phyloP scores from a whole-genome alignment of 2,329 filamentous ascomycete genomes.

The Aspergillus ibericus region DNA sequence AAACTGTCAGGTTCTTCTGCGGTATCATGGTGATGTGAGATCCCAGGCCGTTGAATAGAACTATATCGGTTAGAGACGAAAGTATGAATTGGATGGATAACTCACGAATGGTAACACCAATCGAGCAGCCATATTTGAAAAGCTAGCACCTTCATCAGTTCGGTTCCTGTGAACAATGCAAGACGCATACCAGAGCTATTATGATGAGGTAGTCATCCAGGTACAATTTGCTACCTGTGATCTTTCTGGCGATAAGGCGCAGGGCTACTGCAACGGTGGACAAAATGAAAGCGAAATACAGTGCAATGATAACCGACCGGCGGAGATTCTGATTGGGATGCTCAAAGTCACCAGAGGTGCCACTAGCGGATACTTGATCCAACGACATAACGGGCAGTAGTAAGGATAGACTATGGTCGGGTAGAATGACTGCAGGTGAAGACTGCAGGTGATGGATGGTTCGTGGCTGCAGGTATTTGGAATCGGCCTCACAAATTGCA shows the following conservation, averaged over 20 bases:
- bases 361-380: slow-evolving; percentile 8
- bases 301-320: slow-evolving; percentile 23
- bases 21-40: slow-evolving; percentile 31
- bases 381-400: slow-evolving; percentile 20
- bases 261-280: slow-evolving; percentile 28
- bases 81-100: background rate
- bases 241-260: slow-evolving; percentile 26
- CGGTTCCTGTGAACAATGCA: too few species aligned
- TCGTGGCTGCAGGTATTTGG: slow-evolving; percentile 25
- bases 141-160: slow-evolving; percentile 13
- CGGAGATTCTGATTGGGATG: slow-evolving; percentile 27
- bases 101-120: slow-evolving; percentile 27
- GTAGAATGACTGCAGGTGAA: slow-evolving; percentile 1
- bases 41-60: slow-evolving; percentile 29
- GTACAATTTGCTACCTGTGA: slow-evolving; percentile 27
- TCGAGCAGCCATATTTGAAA: slow-evolving; percentile 33
- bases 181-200: slow-evolving; percentile 25
- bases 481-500: slow-evolving; percentile 12
- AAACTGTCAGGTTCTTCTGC: slow-evolving; percentile 22
- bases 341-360: slow-evolving; percentile 24
- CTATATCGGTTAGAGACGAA: slow-evolving; percentile 7
- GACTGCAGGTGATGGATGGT: slow-evolving; percentile 9
- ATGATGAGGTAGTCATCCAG: slow-evolving; percentile 34
- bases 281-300: slow-evolving; percentile 28
- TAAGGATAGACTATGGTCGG: slow-evolving; percentile 7